Base-by-base conservation (phyloP, 2,329 filamentous ascomycete genomes). In the Colletotrichum somersetense region DNA sequence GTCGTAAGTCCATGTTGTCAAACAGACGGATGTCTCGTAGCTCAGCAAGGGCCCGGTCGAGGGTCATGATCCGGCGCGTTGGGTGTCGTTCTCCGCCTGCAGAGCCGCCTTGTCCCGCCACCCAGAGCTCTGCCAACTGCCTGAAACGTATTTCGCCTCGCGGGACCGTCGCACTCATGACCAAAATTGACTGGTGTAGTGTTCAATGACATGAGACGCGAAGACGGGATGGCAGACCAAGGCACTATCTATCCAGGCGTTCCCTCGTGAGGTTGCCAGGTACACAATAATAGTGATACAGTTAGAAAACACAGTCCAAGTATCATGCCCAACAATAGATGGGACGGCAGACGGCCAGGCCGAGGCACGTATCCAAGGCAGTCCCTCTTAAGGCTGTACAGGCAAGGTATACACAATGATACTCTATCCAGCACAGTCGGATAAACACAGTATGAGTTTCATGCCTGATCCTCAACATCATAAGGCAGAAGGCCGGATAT, bases 51-150 rank as follows among this genome's bases (percentile, higher is more conserved):
- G 30, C 7, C 12, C 5, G 23, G 8, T 44, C 56, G 63, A 42
- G 26, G 18, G 23, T 56, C 58, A 50, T 33, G 50, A 23, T 14
- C 26, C n/a, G 12, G n/a, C 38, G 62, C 48, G n/a, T 23, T 35
- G 35, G 62, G 18, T n/a, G 53, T 50, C 33, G 40, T 30, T 67
- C 56, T 26, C 16, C 35, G 23, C n/a, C 30, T n/a, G 50, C 68
- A 62, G 65, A 71, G 57, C 69, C 69, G 69, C 58, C 52, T 71
- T 68, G 58, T 71, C 69, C 69, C 65, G 52, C 59, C 35, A 18
- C 18, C 11, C n/a, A 30, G 30, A 30, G 30, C 52, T 68, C 52
- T 44, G 16, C 30, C 30, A 40, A 38, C 26, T 50, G 23, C 16
- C 64, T 30, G 35, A 26, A 72, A 62, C 63, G 38, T 40, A 61